Conservation (phyloP, 2,329 filamentous ascomycete species). For the Microcera coccophila region DNA sequence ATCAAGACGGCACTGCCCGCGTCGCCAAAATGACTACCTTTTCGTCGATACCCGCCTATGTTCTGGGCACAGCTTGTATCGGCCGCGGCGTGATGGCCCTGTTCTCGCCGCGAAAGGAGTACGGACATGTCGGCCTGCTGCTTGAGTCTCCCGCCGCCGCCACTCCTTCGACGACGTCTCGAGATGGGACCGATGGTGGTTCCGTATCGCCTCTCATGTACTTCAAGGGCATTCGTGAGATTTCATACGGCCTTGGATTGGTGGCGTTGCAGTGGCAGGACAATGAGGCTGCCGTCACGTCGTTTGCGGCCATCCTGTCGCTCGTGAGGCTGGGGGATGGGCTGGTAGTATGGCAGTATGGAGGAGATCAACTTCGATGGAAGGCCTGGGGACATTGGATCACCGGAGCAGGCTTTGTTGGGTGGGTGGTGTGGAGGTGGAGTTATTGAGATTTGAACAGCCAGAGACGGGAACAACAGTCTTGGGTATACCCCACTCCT, state of each 20-base stretch:
- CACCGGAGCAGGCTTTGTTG: constrained; percentile 20
- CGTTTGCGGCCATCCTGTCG: constrained; percentile 27
- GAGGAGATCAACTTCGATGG: constrained; percentile 19
- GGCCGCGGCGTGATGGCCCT: constrained; percentile 25
- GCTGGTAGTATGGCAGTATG: constrained; percentile 30
- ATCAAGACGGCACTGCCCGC: no score
- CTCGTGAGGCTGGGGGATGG: constrained; percentile 32
- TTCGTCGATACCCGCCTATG: constrained; percentile 21
- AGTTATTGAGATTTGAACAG: no score
- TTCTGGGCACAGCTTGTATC: constrained; percentile 22
- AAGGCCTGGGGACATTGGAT: constrained; percentile 28
- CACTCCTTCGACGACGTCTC: background rate
- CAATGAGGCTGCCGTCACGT: constrained; percentile 28
- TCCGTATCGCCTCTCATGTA: constrained; percentile 32
- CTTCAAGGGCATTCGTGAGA: constrained; percentile 34
- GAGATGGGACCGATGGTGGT: background rate
- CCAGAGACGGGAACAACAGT: no score
- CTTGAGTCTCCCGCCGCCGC: constrained; percentile 11
- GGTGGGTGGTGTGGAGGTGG: constrained; percentile 26
- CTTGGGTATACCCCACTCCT: no score
- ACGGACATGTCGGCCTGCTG: constrained; percentile 21
- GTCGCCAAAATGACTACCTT: constrained; percentile 17
- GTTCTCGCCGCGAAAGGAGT: constrained; percentile 21
- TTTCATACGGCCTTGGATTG: constrained; percentile 30
- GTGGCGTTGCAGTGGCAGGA: constrained; percentile 29